phyloP scores from a whole-genome alignment of 306 rosid genomes.

The Neltuma alba region DNA sequence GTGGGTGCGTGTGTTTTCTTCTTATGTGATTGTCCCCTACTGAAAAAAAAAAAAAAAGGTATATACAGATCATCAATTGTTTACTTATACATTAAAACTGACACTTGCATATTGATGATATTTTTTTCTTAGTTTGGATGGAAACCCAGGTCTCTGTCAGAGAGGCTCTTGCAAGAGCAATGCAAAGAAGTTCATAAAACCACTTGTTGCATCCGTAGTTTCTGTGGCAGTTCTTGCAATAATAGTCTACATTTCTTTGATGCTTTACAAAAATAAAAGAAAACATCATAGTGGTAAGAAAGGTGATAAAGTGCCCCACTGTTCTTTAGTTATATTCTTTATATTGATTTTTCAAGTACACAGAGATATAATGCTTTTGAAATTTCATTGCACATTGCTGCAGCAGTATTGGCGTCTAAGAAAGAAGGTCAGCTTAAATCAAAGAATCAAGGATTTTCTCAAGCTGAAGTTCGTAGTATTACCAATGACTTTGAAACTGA shows the following conservation, averaged over 20 bases:
- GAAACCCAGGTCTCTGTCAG: conserved; percentile 2
- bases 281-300: no score
- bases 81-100: neutral
- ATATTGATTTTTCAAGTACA: neutral
- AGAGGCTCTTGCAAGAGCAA: neutral
- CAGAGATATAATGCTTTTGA: no score
- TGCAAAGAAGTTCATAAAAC: neutral
- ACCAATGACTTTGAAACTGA: neutral
- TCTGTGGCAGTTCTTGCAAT: neutral
- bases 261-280: conserved; percentile 3
- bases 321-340: neutral
- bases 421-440: neutral
- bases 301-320: neutral
- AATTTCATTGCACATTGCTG: neutral
- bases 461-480: neutral
- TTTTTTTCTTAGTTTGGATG: conserved; percentile 1
- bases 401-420: neutral
- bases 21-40: no score
- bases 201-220: conserved; percentile 20
- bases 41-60: no score
- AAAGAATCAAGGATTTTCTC: neutral
- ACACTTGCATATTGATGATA: neutral
- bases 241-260: conserved; percentile 8
- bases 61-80: neutral
- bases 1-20: neutral